Conservation (phyloP, 2,329 filamentous ascomycete species). For the Colletotrichum echinochloae region DNA sequence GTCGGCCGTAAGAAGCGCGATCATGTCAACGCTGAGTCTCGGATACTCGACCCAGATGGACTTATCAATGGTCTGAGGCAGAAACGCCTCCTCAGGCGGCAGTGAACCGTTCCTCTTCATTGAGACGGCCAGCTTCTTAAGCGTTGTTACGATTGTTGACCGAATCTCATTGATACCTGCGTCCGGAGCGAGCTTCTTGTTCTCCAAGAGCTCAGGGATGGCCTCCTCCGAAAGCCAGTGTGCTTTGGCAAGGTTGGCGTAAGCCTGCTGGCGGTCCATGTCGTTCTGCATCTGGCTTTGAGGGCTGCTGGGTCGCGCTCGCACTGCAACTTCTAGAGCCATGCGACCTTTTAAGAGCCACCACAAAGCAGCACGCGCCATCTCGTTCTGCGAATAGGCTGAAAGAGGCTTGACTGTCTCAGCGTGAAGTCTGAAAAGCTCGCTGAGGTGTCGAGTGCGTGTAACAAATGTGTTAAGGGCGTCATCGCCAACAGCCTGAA, state of each 20-base stretch:
- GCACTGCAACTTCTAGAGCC: slow-evolving; percentile 78
- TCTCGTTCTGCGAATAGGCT: slow-evolving; percentile 72
- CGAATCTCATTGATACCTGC: slow-evolving; percentile 65
- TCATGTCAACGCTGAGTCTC: slow-evolving; percentile 76
- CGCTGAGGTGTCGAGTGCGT: slow-evolving; percentile 79
- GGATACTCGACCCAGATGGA: slow-evolving; percentile 87
- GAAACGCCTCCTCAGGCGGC: slow-evolving; percentile 73
- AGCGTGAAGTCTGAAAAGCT: slow-evolving; percentile 81
- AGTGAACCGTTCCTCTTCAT: slow-evolving; percentile 88
- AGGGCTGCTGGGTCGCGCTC: slow-evolving; percentile 69
- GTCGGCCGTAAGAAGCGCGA: slow-evolving; percentile 75
- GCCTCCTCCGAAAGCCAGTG: slow-evolving; percentile 80
- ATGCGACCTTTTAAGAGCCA: slow-evolving; percentile 89
- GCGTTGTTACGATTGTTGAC: slow-evolving; percentile 69
- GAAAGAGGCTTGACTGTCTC: slow-evolving; percentile 77
- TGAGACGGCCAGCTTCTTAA: slow-evolving; percentile 81
- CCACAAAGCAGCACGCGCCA: slow-evolving; percentile 82
- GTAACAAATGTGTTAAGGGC: slow-evolving; percentile 77
- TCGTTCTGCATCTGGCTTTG: slow-evolving; percentile 66
- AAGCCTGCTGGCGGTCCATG: slow-evolving; percentile 77
- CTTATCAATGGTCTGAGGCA: slow-evolving; percentile 84
- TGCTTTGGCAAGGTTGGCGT: slow-evolving; percentile 86
- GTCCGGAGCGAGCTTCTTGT: slow-evolving; percentile 56
- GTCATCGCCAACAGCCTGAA: slow-evolving; percentile 66
- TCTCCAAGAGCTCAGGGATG: slow-evolving; percentile 61